A percentile compares a stretch with the other conserved stretches of the same genome.
Evolutionary conservation across 129 eudicot genomes (phyloP).

Genomic region (Lactuca saligna): DNA sequence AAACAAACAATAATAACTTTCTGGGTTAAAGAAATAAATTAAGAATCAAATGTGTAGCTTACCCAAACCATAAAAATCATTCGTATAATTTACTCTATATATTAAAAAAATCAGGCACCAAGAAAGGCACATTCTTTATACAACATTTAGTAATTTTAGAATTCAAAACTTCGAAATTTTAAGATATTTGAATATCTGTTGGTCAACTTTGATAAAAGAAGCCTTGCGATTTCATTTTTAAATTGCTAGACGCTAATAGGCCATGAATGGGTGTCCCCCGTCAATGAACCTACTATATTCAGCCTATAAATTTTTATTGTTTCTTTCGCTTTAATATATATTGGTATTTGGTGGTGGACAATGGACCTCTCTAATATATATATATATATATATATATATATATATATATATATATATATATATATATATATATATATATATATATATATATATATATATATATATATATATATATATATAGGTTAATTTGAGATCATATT

Average conservation of each 20-base stretch:
- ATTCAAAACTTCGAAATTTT: not conserved
- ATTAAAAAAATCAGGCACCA: not conserved
- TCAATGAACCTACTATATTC: conserved; percentile 24
- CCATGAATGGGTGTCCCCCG: conserved; percentile 7
- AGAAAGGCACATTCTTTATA: not conserved
- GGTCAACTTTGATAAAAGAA: conserved; percentile 3
- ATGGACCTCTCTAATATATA: conserved; percentile 20
- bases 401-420: conserved; percentile 5
- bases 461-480: not conserved
- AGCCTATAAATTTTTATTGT: conserved; percentile 11
- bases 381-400: not conserved
- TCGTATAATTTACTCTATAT: too few relatives aligned
- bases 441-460: conserved; percentile 6
- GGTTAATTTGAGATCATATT: too few relatives aligned
- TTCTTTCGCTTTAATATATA: not conserved
- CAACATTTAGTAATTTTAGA: not conserved
- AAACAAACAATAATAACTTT: too few relatives aligned
- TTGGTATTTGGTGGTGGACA: conserved; percentile 20
- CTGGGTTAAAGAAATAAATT: too few relatives aligned
- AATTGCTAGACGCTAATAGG: not conserved
- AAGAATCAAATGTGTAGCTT: too few relatives aligned
- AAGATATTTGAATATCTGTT: too few relatives aligned
- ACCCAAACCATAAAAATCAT: too few relatives aligned
- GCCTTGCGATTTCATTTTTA: conserved; percentile 10
- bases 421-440: conserved; percentile 6